Base-by-base conservation (phyloP, 2,329 filamentous ascomycete genomes). In the Neopestalotiopsis rosae region DNA sequence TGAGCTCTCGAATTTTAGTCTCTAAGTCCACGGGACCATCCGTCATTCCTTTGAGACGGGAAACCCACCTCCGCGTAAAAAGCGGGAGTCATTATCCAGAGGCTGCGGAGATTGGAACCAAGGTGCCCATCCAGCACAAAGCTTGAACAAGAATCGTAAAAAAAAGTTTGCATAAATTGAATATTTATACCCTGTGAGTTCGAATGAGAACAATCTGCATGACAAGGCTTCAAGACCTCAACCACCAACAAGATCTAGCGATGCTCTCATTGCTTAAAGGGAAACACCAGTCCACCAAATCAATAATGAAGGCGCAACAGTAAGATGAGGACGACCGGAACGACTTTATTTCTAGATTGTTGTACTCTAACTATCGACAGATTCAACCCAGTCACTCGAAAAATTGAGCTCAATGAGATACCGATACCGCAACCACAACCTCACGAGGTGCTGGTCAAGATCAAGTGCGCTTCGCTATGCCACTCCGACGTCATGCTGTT, bases 401-500 rank as follows among this genome's bases (percentile, higher is more conserved):
- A 70, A 49, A 57, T 71, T 32, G 68, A 72, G 52, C 67, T 72
- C 32, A 72, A 71, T 65, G 56, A 67, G n/a, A 49, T 72, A 7
- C 68, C 68, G 3, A 68, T 72, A 28, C 71, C 71, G 0, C 49
- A 45, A 32, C 67, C 67, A 10, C 32, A 58, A n/a, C 65, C 69
- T 17, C 66, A 71, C 32, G 70, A 72, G 61, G 65, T 72, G 42
- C 62, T 72, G 7, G 69, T 71, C 62, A 71, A 72, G 67, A 70
- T 69, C 4, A 65, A 58, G 12, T 62, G 67, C 56, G 67, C 67
- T 12, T 68, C 67, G 34, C 58, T 69, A 14, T 68, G 67, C 38
- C 69, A 70, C 45, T 70, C 69, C 2, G 67, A 68, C 49, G 58
- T 67, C 67, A 72, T 73, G 70, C 69, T 71, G 4, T 72, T 73